Conservation (phyloP, 164 flowering plant genomes). For the Echeveria elegans region DNA sequence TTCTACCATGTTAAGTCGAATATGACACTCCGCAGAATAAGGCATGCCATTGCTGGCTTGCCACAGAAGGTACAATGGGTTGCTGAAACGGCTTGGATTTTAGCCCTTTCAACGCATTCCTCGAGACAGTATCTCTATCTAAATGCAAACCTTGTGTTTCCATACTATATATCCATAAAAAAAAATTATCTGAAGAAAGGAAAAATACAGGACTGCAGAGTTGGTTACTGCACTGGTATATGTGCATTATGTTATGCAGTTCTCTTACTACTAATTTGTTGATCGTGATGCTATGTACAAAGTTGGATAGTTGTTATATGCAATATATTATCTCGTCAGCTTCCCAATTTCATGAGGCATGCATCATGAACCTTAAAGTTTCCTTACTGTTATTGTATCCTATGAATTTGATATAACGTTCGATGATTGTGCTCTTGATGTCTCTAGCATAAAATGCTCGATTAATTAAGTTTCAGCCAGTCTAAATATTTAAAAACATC, state of each 20-base stretch:
- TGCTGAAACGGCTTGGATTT: constrained; percentile 68
- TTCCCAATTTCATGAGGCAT: constrained; percentile 96
- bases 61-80: constrained; percentile 55
- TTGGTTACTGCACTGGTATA: neutral
- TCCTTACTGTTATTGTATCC: neutral
- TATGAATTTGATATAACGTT: neutral
- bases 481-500: neutral
- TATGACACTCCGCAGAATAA: constrained; percentile 82
- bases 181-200: neutral
- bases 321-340: constrained; percentile 94
- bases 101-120: constrained; percentile 77
- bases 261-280: constrained; percentile 57
- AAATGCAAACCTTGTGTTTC: constrained; percentile 26
- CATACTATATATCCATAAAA: neutral
- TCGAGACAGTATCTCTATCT: constrained; percentile 87
- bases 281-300: constrained; percentile 80
- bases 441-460: neutral
- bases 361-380: constrained; percentile 6
- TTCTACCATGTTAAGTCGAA: constrained; percentile 87
- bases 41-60: constrained; percentile 54
- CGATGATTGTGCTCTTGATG: neutral
- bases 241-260: constrained; percentile 45
- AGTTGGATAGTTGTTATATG: constrained; percentile 93
- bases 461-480: neutral
- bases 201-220: neutral